Base-by-base conservation (phyloP, 176 grass and related monocot species). In the Tuctoria greenei region DNA sequence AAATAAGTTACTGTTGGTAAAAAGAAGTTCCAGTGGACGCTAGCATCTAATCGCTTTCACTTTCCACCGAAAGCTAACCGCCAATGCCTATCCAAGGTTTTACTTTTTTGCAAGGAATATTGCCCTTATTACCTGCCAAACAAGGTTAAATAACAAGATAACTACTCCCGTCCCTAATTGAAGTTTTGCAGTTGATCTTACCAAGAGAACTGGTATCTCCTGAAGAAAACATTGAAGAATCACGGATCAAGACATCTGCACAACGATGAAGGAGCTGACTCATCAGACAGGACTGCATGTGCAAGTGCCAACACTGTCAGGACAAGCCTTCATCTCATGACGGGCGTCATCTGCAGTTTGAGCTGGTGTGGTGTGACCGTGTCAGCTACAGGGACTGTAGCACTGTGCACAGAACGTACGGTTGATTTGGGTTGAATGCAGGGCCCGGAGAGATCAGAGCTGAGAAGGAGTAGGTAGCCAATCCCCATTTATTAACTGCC, bases 401-500 rank as follows among this genome's bases (percentile, higher is more conserved):
- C 38, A n/a, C 85, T 84, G 45, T 67, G 57, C 45, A 43, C 56
- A 28, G 72, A 28, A 36, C 43, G 63, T 73, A 73, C 66, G 63
- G 68, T 21, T 36, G 76, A 66, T 11, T 3, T 38, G 35, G 57
- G 40, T 38, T 69, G 34, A 73, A 69, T 78, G 87, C 78, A 77
- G 40, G 77, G 61, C 7, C 64, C 9, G 23, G 44, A 68, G 35
- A 43, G 55, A 60, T 59, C 55, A 45, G 34, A n/a, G 66, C 18
- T 49, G 51, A 7, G 7, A 7, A 18, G 64, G 18, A 75, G 73
- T 85, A 64, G 81, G 84, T 87, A 72, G 64, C 47, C 63, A 70
- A 89, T 89, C 89, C 42, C 77, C 61, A 62, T 81, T 83, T 23
- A 63, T 80, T 84, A 85, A 74, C 59, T 64, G 83, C 77, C 83